Evolutionary conservation across 1,139 yeast genomes (phyloP), one percentile per base, ranked within the genome.

Genomic region (Kluyveromyces sp.): DNA sequence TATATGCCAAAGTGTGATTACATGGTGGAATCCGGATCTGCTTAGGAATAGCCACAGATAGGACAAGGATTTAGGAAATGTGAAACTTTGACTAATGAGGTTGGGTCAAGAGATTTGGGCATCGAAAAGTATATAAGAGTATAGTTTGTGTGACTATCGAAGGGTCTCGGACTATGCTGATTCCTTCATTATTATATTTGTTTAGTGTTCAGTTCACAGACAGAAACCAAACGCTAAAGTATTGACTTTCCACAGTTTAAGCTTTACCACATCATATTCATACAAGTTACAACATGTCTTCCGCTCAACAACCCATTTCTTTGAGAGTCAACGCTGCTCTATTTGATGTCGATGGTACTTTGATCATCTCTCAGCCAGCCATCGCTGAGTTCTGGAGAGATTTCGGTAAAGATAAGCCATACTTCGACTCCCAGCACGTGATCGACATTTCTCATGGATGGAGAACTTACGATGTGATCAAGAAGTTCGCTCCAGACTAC

Each of bases 271-370:
- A 32, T 16, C 13, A 12, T 7, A 34, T 25, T 11, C 29, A 19
- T 12, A 34, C 13, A 35, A 13, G 25, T 13, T 15, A 8, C 20
- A 36, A 35, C 3, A 37, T 37, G 40, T 37, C 40, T 17, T 12
- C 40, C 11, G 40, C 40, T 29, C 34, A 32, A 16, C 39, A 57
- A 49, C 63, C 64, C 26, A 40, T 61, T 33, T 50, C 60, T 41
- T 49, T 63, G 35, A 60, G 55, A 46, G 59, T 63, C 17, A 60
- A 64, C 53, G 70, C 69, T 34, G 66, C 73, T 53, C 74, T 83
- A 53, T 84, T 85, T 63, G 95, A 85, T 64, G 78, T 88, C 46
- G 95, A 85, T 61, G 95, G 95, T 44, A 85, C 95, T 34, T 71
- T 85, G 59, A 85, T 85, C 61, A 78, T 82, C 61, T 83, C 94